Base-by-base conservation (phyloP, 1,284 basidiomycete species). In the Schizophyllum commune region DNA sequence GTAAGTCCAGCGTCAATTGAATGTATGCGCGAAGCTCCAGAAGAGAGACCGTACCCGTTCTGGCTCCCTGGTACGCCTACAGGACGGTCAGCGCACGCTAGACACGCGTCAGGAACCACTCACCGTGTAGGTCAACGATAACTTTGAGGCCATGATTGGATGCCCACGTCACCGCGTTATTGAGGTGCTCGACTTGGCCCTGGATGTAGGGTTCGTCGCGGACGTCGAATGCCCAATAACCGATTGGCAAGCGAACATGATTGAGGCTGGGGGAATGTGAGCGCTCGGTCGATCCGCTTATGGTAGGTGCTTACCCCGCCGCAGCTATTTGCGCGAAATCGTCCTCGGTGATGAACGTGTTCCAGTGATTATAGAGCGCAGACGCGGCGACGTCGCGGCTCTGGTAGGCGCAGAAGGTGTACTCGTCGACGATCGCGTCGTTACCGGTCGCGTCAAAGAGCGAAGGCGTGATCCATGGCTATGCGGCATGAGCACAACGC, bases 171-270 rank as follows among this genome's bases (percentile, higher is more conserved):
- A 93, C 83, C 0, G 93, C 94, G 57, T 84, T 80, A 63, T 78
- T 69, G n/a, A 91, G 75, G 74, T 90, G 92, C 19, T 84, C 79
- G 56, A 88, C 74, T 71, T 92, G 90, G 19, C 93, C 91, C 76
- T 88, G 84, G 65, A 94, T 84, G 75, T 85, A 97, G 0, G 93
- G 94, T 69, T 96, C 93, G 4, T 76, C 76, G 17, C 82, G 82
- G 21, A 91, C 84, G 59, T 95, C 91, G 66, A 92, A 94, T 1
- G 94, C 94, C 95, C 95, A 97, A 72, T 89, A 94, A 93, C 92
- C 92, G 64, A 97, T 91, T 2, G 94, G 94, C 52, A 97, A 75
- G 51, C 94, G 85, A 63, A 94, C 89, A 71, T 93, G 91, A 71
- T 93, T 93, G 59, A 93, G 75, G 6, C 34, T 39, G 34, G 34